phyloP scores from a whole-genome alignment of 225 moss, liverwort and hornwort species.

The Straminergon stramineum region DNA sequence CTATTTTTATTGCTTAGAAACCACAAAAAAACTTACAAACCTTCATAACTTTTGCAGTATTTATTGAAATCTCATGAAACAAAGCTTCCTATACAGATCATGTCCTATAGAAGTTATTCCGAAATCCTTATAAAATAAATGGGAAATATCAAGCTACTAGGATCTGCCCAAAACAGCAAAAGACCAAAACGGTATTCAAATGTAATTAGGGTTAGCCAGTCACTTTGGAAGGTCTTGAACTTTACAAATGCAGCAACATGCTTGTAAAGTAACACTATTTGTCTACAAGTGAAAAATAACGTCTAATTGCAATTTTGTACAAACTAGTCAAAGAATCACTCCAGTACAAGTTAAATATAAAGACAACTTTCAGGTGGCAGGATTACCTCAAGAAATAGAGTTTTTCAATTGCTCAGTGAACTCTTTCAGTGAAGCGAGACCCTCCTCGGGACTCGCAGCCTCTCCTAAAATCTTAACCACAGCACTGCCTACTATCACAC shows the following conservation, averaged over 20 bases:
- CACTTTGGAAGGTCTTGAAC: not conserved
- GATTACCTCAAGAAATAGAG: conserved; percentile 10
- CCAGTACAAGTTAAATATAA: not conserved
- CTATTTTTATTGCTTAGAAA: not conserved
- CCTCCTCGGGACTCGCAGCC: conserved; percentile 30
- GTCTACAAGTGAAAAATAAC: not conserved
- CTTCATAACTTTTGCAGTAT: not conserved
- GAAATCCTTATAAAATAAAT: not conserved
- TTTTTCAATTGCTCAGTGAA: conserved; percentile 10
- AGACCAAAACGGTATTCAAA: not conserved
- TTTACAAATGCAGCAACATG: not conserved
- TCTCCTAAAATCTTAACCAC: conserved; percentile 36
- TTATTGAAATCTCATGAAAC: not conserved
- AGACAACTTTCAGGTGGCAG: not conserved
- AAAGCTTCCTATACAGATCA: not conserved
- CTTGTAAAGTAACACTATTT: not conserved
- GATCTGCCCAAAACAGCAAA: not conserved
- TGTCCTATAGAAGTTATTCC: not conserved
- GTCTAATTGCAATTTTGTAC: not conserved
- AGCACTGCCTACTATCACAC: conserved; percentile 41
- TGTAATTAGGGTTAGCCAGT: not conserved
- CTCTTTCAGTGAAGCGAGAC: conserved; percentile 16
- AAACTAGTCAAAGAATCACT: not conserved
- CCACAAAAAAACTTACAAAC: not conserved
- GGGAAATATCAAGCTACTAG: not conserved